phyloP scores from a whole-genome alignment of 345 rosid species.

The Aquilaria malaccensis region DNA sequence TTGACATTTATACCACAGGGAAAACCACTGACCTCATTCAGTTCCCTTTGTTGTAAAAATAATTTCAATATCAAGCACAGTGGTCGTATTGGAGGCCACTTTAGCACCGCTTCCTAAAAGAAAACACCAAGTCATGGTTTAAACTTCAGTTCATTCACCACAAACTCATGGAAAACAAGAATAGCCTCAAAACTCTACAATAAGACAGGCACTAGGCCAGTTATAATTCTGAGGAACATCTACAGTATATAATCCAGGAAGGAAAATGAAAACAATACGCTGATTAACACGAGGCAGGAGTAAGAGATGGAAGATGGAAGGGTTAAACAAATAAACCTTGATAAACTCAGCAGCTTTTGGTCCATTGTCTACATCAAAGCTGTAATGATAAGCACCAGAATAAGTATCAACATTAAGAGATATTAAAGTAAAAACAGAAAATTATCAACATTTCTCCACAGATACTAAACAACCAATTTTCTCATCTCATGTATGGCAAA shows the following conservation, averaged over 20 bases:
- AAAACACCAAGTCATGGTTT: background rate
- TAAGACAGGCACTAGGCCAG: no score
- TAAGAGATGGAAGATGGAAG: constrained; percentile 1
- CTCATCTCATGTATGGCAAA: background rate
- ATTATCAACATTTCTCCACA: constrained; percentile 2
- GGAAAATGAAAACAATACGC: no score
- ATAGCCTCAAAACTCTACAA: no score
- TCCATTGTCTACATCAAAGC: constrained; percentile 88
- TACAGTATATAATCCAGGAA: no score
- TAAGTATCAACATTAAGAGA: background rate
- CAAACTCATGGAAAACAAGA: no score
- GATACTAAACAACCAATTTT: background rate
- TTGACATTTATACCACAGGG: background rate
- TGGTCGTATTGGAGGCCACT: constrained; percentile 72
- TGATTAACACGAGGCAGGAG: no score
- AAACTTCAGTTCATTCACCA: background rate
- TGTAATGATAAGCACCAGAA: constrained; percentile 22
- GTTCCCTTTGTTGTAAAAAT: constrained; percentile 90
- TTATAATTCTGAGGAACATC: no score
- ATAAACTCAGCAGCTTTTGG: constrained; percentile 95
- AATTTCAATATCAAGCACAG: constrained; percentile 84
- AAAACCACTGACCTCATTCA: constrained; percentile 65
- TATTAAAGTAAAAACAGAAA: background rate
- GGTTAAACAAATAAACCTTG: constrained; percentile 42
- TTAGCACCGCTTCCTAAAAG: constrained; percentile 58